phyloP scores from a whole-genome alignment of 805 yeast genomes.

The Myxozyma monticola region DNA sequence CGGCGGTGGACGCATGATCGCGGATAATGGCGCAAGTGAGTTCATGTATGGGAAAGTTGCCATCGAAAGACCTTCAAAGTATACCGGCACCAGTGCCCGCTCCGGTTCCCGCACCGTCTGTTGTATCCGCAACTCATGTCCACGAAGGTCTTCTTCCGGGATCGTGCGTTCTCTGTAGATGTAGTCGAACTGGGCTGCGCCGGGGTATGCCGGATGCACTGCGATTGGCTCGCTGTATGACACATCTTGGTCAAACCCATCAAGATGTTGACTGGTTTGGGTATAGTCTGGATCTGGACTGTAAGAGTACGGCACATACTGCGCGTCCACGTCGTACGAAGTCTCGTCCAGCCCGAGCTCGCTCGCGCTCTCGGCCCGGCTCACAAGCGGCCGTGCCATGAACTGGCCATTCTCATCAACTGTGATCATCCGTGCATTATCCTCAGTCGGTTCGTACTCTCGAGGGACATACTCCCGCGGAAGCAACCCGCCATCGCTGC shows the following conservation, averaged over 20 bases:
- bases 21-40: conserved; percentile 34
- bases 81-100: conserved; percentile 33
- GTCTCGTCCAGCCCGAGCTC: conserved; percentile 1
- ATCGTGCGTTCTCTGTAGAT: conserved; percentile 19
- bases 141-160: conserved; percentile 9
- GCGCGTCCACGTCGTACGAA: conserved; percentile 6
- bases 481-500: background rate
- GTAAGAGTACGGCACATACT: background rate
- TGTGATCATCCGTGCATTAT: conserved; percentile 15
- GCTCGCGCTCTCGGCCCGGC: background rate
- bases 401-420: conserved; percentile 11
- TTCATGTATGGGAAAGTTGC: conserved; percentile 36
- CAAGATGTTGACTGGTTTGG: conserved; percentile 4
- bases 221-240: background rate
- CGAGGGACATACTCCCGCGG: too few species aligned
- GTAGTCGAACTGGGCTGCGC: conserved; percentile 5
- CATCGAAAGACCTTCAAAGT: conserved; percentile 32
- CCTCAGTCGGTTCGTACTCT: background rate
- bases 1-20: conserved; percentile 23
- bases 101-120: conserved; percentile 17
- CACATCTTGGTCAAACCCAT: conserved; percentile 15
- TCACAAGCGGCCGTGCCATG: conserved; percentile 1
- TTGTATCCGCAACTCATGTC: background rate
- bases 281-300: background rate
- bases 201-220: conserved; percentile 15